phyloP scores from a whole-genome alignment of 768 basidiomycete species.

The Auriscalpium microsporum region DNA sequence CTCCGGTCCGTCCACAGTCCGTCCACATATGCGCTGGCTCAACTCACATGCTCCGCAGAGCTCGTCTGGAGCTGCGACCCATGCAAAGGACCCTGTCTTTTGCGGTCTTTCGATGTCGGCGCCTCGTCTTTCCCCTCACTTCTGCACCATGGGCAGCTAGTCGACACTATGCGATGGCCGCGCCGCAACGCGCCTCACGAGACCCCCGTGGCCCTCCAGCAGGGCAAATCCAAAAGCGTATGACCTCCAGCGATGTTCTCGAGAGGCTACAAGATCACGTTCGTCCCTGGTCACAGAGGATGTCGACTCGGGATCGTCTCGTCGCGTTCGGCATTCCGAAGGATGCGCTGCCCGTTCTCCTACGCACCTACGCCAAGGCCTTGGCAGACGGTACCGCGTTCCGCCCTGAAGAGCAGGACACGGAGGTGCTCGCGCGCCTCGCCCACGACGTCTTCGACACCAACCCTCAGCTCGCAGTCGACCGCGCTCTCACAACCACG shows the following conservation, averaged over 20 bases:
- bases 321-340: constrained; percentile 40
- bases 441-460: constrained; percentile 25
- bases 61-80: not conserved
- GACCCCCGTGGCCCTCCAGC: too few relatives aligned
- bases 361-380: constrained; percentile 32
- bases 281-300: too few relatives aligned
- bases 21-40: not conserved
- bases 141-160: not conserved
- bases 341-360: constrained; percentile 30
- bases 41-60: not conserved
- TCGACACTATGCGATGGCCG: too few relatives aligned
- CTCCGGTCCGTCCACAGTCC: too few relatives aligned
- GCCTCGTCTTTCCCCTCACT: not conserved
- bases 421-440: constrained; percentile 39
- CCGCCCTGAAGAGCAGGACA: constrained; percentile 18
- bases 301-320: constrained; percentile 26
- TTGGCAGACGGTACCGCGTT: constrained; percentile 23
- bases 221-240: too few relatives aligned
- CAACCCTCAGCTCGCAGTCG: constrained; percentile 24
- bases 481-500: constrained; percentile 42
- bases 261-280: too few relatives aligned
- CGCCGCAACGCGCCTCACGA: constrained; percentile 25
- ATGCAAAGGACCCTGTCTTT: not conserved
- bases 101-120: not conserved
- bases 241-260: too few relatives aligned